phyloP scores from a whole-genome alignment of 2,329 filamentous ascomycete genomes.

The Fusarium pininemorale region DNA sequence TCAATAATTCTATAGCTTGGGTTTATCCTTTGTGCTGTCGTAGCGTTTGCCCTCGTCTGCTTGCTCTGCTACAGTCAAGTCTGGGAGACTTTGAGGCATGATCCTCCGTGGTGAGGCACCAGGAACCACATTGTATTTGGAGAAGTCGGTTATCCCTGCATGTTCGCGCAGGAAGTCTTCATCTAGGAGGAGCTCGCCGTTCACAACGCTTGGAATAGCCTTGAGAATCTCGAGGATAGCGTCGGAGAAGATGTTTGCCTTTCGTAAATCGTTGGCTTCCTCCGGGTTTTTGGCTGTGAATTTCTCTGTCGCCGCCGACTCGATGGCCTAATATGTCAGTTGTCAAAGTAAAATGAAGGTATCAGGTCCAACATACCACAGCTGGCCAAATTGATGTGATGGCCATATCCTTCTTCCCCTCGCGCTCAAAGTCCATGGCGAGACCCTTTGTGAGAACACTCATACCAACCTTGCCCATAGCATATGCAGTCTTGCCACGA shows the following conservation, averaged over 20 bases:
- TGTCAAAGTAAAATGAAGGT: neutral
- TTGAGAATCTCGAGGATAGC: slow-evolving; percentile 77
- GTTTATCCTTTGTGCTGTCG: slow-evolving; percentile 65
- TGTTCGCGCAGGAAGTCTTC: slow-evolving; percentile 80
- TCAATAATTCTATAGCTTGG: slow-evolving; percentile 50
- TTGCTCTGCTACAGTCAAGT: slow-evolving; percentile 78
- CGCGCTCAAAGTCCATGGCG: slow-evolving; percentile 80
- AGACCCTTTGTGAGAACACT: slow-evolving; percentile 82
- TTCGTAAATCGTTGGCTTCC: slow-evolving; percentile 68
- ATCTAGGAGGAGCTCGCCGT: slow-evolving; percentile 77
- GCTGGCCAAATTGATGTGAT: slow-evolving; percentile 88
- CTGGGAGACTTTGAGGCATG: slow-evolving; percentile 77
- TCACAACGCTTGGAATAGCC: slow-evolving; percentile 68
- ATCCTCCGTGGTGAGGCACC: slow-evolving; percentile 75
- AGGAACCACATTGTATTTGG: slow-evolving; percentile 74
- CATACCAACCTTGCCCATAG: slow-evolving; percentile 83
- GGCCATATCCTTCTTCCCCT: slow-evolving; percentile 73
- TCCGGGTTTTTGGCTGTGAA: slow-evolving; percentile 56
- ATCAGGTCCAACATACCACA: slow-evolving; percentile 57
- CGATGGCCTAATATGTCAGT: slow-evolving; percentile 61
- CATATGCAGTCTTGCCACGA: slow-evolving; percentile 85
- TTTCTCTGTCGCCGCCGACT: slow-evolving; percentile 76
- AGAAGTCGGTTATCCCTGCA: slow-evolving; percentile 74
- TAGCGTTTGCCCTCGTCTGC: slow-evolving; percentile 79
- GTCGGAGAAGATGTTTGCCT: slow-evolving; percentile 79